These are phyloP conservation scores for Solanum etuberosum DNA, from an alignment of 257 asterid species.

Conservation along the genomic window DNA sequence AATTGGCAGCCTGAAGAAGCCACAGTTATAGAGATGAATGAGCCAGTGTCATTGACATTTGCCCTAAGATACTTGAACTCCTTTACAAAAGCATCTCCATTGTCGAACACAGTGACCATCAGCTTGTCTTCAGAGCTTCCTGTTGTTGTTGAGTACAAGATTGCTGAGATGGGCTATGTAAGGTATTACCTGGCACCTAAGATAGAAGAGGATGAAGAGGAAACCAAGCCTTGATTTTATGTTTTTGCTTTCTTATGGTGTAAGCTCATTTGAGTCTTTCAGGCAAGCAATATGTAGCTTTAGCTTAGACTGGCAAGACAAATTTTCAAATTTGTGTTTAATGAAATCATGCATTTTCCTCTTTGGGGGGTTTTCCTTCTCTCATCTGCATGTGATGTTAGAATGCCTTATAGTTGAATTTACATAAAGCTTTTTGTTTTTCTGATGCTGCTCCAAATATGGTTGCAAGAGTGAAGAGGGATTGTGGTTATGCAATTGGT, in stretches of 20 bases:
- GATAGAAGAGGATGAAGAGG: slow-evolving; percentile 85
- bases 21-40: slow-evolving; percentile 71
- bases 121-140: slow-evolving; percentile 83
- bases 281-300: background rate
- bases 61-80: slow-evolving; percentile 76
- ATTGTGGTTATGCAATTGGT: background rate
- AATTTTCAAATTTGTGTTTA: background rate
- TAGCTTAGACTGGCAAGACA: background rate
- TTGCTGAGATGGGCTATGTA: slow-evolving; percentile 90
- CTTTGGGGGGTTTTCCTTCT: background rate
- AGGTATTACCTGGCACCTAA: slow-evolving; percentile 81
- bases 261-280: background rate
- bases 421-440: too few species aligned
- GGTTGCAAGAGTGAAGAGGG: background rate
- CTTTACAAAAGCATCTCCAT: slow-evolving; percentile 64
- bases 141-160: slow-evolving; percentile 83
- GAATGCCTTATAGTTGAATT: background rate
- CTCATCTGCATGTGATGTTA: background rate
- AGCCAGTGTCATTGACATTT: slow-evolving; percentile 73
- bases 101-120: slow-evolving; percentile 62
- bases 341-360: background rate
- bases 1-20: slow-evolving; percentile 71
- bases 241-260: background rate
- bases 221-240: slow-evolving; percentile 36
- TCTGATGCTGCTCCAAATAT: background rate